Evolutionary conservation across 768 basidiomycete species (phyloP).

Genomic region (Solioccasus polychromus): DNA sequence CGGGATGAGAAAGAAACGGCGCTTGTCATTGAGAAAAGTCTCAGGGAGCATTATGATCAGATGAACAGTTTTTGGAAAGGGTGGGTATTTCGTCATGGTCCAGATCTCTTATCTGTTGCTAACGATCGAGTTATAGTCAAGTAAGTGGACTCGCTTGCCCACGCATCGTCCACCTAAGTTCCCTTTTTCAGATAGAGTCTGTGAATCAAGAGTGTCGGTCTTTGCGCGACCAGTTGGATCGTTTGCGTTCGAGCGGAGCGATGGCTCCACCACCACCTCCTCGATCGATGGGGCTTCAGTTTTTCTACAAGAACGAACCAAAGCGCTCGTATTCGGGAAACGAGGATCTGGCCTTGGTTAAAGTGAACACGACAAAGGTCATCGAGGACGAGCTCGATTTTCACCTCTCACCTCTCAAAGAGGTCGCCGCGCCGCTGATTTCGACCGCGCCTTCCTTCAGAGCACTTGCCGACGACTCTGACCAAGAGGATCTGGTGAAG

Average conservation of each 20-base stretch:
- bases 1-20: conserved; percentile 52
- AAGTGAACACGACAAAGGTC: conserved; percentile 21
- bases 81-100: conserved; percentile 23
- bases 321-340: conserved; percentile 20
- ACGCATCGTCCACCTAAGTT: conserved; percentile 6
- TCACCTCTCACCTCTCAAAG: conserved; percentile 31
- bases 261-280: conserved; percentile 4
- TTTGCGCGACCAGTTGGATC: conserved; percentile 28
- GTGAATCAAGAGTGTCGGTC: conserved; percentile 24
- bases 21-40: conserved; percentile 47
- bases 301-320: conserved; percentile 20
- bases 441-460: conserved; percentile 29
- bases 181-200: conserved; percentile 20
- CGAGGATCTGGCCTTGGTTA: conserved; percentile 11
- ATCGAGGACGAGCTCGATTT: conserved; percentile 28
- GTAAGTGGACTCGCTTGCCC: conserved; percentile 22
- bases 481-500: conserved; percentile 27
- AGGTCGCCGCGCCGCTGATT: conserved; percentile 23
- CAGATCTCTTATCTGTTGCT: conserved; percentile 14
- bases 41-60: conserved; percentile 50
- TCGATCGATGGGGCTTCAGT: conserved; percentile 22
- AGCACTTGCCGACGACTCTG: conserved; percentile 29
- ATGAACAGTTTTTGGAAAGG: conserved; percentile 42
- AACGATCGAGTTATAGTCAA: conserved; percentile 32
- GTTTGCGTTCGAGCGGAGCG: conserved; percentile 16